These are phyloP conservation scores for Ophiostoma sp. DNA, from an alignment of 2,329 filamentous ascomycete species.

Conservation along the genomic window DNA sequence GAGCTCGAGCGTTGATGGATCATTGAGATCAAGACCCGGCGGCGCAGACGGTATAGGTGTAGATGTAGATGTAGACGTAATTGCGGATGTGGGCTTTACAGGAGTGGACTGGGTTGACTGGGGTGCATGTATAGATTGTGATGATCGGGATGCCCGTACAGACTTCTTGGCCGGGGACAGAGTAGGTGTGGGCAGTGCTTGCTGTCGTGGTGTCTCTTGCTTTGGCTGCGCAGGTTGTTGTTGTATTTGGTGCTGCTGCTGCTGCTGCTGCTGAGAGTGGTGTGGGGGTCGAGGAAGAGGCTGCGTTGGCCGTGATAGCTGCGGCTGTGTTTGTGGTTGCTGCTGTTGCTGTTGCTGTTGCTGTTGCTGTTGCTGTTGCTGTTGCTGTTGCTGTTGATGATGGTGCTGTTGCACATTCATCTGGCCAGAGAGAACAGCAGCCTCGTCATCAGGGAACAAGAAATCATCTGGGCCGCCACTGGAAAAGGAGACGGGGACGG, in stretches of 20 bases:
- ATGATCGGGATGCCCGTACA: background rate
- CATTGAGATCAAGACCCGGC: slow-evolving; percentile 24
- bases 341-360: background rate
- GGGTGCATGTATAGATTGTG: background rate
- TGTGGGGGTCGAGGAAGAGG: background rate
- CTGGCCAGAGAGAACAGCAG: slow-evolving; percentile 16
- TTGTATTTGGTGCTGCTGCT: background rate
- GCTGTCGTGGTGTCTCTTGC: background rate
- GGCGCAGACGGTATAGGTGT: background rate
- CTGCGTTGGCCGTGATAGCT: background rate
- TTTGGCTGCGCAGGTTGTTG: slow-evolving; percentile 1
- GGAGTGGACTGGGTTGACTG: background rate
- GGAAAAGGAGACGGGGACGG: slow-evolving; percentile 11
- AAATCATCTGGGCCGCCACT: slow-evolving; percentile 25
- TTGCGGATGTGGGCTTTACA: background rate
- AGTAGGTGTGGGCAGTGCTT: background rate
- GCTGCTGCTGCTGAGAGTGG: background rate
- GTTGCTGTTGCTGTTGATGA: background rate
- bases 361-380: background rate
- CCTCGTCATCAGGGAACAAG: slow-evolving; percentile 28
- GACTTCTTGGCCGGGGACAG: background rate
- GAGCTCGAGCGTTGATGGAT: slow-evolving; percentile 27
- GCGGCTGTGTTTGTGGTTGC: background rate
- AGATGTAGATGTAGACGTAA: background rate
- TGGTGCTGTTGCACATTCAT: slow-evolving; percentile 5